Conservation (phyloP, 345 rosid species). For the Cardiospermum halicacabum region DNA sequence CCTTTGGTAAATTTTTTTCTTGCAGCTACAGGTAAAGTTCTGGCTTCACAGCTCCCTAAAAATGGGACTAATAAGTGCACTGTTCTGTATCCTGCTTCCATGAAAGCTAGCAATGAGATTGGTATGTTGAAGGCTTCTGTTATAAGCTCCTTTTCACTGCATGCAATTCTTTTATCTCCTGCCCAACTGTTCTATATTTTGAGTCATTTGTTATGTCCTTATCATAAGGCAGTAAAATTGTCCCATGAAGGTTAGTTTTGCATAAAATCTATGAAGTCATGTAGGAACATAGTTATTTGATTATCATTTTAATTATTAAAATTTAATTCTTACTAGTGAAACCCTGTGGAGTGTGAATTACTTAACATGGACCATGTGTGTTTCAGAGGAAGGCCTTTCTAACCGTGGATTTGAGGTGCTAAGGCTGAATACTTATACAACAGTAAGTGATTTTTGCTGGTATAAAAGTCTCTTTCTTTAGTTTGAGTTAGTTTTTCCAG, state of each 20-base stretch:
- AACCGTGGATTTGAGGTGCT: conserved; percentile 86
- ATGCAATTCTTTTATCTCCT: background rate
- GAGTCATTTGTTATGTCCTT: background rate
- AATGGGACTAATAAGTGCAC: conserved; percentile 49
- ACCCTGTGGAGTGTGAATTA: background rate
- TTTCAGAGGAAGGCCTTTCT: conserved; percentile 78
- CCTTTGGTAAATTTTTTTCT: background rate
- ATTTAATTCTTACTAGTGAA: conserved; percentile 10
- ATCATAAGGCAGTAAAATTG: background rate
- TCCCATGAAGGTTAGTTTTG: background rate
- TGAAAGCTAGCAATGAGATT: conserved; percentile 83
- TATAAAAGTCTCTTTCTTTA: background rate
- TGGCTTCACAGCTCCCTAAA: conserved; percentile 93
- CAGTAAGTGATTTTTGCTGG: conserved; percentile 49
- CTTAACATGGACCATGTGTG: conserved; percentile 13
- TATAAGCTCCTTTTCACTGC: background rate
- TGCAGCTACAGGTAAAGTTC: conserved; percentile 86
- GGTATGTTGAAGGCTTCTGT: conserved; percentile 37
- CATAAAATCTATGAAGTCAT: background rate
- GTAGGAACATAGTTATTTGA: background rate
- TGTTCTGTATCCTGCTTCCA: conserved; percentile 94
- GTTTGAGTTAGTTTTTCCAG: background rate
- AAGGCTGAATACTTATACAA: conserved; percentile 88
- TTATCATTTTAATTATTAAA: conserved; percentile 4
- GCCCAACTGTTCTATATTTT: background rate